Conservation (phyloP, 164 flowering plant genomes). For the Vitis amurensis region DNA sequence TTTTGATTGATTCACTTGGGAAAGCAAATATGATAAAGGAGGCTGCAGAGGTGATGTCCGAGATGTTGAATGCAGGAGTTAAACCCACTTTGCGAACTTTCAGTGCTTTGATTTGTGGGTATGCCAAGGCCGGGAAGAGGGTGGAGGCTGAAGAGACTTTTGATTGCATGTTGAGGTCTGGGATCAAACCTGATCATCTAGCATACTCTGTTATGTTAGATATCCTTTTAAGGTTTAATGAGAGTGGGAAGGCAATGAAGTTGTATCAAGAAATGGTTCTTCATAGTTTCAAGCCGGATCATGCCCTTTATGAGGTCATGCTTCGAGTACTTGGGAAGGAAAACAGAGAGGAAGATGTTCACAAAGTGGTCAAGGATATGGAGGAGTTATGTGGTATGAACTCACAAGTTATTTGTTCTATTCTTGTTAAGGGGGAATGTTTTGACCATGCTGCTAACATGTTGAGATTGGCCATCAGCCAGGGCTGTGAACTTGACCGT, state of each 20-base stretch:
- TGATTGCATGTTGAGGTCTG: slow-evolving; percentile 68
- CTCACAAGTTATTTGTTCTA: slow-evolving; percentile 49
- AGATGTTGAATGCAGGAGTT: slow-evolving; percentile 73
- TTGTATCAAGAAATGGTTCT: slow-evolving; percentile 61
- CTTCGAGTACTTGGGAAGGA: slow-evolving; percentile 54
- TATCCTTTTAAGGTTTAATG: slow-evolving; percentile 53
- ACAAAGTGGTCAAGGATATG: slow-evolving; percentile 63
- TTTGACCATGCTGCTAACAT: slow-evolving; percentile 61
- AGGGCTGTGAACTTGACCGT: slow-evolving; percentile 53
- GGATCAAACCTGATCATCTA: slow-evolving; percentile 77
- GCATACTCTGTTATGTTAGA: slow-evolving; percentile 93
- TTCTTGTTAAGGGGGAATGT: slow-evolving; percentile 74
- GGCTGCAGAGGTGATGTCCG: slow-evolving; percentile 81
- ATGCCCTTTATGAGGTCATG: slow-evolving; percentile 52
- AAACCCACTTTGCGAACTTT: slow-evolving; percentile 81
- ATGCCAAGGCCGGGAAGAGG: slow-evolving; percentile 78
- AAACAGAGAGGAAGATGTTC: slow-evolving; percentile 44
- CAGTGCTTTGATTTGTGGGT: slow-evolving; percentile 93
- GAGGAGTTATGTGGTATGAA: slow-evolving; percentile 50
- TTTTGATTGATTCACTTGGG: slow-evolving; percentile 88
- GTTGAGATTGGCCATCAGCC: slow-evolving; percentile 51
- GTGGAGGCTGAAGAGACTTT: slow-evolving; percentile 75
- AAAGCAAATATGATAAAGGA: slow-evolving; percentile 69
- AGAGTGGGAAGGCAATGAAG: too few relatives aligned
- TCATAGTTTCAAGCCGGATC: slow-evolving; percentile 67